phyloP scores from a whole-genome alignment of 108 stramenopile genomes.

The Nitzschia putrida region DNA sequence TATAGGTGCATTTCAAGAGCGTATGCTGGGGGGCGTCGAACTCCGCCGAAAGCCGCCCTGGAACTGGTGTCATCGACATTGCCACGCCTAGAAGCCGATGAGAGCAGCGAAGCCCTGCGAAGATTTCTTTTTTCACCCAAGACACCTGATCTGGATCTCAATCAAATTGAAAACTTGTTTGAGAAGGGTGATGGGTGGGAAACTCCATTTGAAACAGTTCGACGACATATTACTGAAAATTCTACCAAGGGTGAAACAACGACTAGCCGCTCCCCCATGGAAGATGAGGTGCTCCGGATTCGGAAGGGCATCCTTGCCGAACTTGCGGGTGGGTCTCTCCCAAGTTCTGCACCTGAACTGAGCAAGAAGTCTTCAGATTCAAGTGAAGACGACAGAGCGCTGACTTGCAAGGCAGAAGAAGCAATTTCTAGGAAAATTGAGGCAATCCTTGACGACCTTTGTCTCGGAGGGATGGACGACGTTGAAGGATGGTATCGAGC shows the following conservation, averaged over 20 bases:
- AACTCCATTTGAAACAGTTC: slow-evolving; percentile 24
- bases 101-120: slow-evolving; percentile 46
- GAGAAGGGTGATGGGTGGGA: slow-evolving; percentile 26
- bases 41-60: slow-evolving; percentile 68
- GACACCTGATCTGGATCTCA: slow-evolving; percentile 14
- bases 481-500: slow-evolving; percentile 70
- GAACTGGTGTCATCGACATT: slow-evolving; percentile 59
- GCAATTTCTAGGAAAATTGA: slow-evolving; percentile 68
- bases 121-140: slow-evolving; percentile 60
- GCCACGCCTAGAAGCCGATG: slow-evolving; percentile 54
- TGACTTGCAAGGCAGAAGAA: slow-evolving; percentile 57
- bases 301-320: slow-evolving; percentile 52
- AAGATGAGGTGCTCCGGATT: slow-evolving; percentile 20
- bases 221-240: neutral
- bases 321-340: slow-evolving; percentile 64
- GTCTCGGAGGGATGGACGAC: slow-evolving; percentile 56
- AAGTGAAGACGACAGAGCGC: slow-evolving; percentile 46
- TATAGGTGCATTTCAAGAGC: slow-evolving; percentile 79
- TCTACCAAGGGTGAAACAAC: neutral
- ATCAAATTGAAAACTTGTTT: slow-evolving; percentile 14
- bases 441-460: slow-evolving; percentile 74
- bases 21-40: slow-evolving; percentile 55
- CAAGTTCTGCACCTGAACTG: slow-evolving; percentile 26
- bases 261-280: neutral
- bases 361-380: slow-evolving; percentile 29